Base-by-base conservation (phyloP, 441 rosid species). In the Erodium chrysanthum region DNA sequence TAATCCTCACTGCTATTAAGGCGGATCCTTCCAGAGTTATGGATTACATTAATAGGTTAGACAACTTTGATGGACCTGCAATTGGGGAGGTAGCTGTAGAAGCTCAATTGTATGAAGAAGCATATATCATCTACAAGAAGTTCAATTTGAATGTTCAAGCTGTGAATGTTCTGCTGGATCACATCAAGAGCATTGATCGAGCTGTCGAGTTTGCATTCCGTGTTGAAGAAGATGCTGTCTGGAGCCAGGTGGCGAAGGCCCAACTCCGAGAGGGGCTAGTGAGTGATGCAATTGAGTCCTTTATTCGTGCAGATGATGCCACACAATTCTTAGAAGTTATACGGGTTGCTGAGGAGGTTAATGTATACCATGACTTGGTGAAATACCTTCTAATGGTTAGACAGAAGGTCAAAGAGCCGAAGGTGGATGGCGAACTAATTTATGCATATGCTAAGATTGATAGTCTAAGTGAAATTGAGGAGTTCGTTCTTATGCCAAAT, bases 21-120 rank as follows among this genome's bases (percentile, higher is more conserved):
- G 99, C 99, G 17, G 99, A 95, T 77, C 93, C 98, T 25, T 85
- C 97, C 29, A 87, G 99, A 78, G 99, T 95, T 61, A 95, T 95
- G 99, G 99, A 95, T 77, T 95, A 95, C 72, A 79, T 95, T 44
- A 95, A 95, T 74, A 85, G 99, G 82, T 84, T 95, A 58, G 98
- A 95, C 74, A 95, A 95, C 77, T 95, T 95, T 78, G 99, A 92
- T 89, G 99, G 98, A 66, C 99, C 99, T 73, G 98, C 97, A 29
- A 95, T 95, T 75, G 99, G 97, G 64, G 98, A 95, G 79, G 93
- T 92, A 72, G 99, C 99, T 9, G 96, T 90, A 68, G 95, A 95
- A 81, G 97, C 90, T 9, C 92, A 90, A 76, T 75, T 95, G 0
- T 92, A 78, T 20, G 87, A 91, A 80, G 99, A 95, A 83, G 99